phyloP scores from a whole-genome alignment of 148 eudicot genomes.

The Limonium bicolor region DNA sequence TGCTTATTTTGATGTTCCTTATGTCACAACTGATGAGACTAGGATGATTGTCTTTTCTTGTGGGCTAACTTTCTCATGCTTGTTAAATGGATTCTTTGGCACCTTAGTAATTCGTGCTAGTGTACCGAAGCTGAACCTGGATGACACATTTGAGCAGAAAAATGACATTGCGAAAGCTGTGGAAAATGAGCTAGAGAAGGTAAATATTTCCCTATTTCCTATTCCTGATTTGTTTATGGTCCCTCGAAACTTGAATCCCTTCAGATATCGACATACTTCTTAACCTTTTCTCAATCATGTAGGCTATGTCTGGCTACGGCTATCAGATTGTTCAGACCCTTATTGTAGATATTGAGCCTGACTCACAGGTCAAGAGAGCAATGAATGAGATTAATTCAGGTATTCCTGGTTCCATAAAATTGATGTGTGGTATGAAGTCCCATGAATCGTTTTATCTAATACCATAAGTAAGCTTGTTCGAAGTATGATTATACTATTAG shows the following conservation, averaged over 20 bases:
- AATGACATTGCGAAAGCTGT: conserved; percentile 8
- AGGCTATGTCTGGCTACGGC: conserved; percentile 48
- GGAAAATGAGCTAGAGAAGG: conserved; percentile 7
- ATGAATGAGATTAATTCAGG: conserved; percentile 58
- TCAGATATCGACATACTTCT: not conserved
- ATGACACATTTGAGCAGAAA: conserved; percentile 9
- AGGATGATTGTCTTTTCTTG: too few relatives aligned
- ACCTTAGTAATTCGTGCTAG: conserved; percentile 5
- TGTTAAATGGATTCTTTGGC: not conserved
- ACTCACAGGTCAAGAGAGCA: conserved; percentile 34
- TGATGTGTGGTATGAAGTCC: too few relatives aligned
- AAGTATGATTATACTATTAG: too few relatives aligned
- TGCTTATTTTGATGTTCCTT: too few relatives aligned
- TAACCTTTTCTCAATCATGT: not conserved
- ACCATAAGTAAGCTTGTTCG: too few relatives aligned
- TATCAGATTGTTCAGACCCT: conserved; percentile 48
- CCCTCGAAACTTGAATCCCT: not conserved
- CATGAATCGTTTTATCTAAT: too few relatives aligned
- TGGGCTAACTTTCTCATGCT: too few relatives aligned
- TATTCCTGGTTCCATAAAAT: not conserved
- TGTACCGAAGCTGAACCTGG: conserved; percentile 2
- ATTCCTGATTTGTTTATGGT: not conserved
- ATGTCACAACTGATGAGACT: too few relatives aligned
- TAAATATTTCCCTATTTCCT: not conserved
- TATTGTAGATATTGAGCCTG: conserved; percentile 46